Conservation (phyloP, 257 asterid genomes). For the Avicennia marina region DNA sequence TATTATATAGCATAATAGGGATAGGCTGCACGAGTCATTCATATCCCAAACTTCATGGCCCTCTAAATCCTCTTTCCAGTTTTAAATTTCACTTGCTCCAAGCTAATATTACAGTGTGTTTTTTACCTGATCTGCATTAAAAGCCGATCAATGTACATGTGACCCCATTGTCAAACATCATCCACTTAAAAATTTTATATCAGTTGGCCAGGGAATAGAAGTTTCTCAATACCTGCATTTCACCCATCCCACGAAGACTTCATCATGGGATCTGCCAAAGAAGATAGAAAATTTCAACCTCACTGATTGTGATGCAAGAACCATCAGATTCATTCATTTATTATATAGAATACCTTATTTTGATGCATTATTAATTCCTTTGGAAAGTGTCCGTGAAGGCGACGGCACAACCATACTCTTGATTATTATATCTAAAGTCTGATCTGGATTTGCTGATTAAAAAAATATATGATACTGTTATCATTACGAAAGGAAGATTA, state of each 20-base stretch:
- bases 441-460: no score
- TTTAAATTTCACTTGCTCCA: not conserved
- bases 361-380: conserved; percentile 14
- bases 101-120: no score
- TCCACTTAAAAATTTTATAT: not conserved
- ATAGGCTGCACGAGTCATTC: not conserved
- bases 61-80: not conserved
- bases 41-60: not conserved
- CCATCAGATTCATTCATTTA: conserved; percentile 6
- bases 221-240: conserved; percentile 27
- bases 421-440: no score
- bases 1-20: not conserved
- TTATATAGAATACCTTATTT: not conserved
- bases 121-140: no score
- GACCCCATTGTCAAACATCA: not conserved
- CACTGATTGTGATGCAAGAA: conserved; percentile 30
- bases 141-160: conserved; percentile 2
- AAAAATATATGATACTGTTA: no score
- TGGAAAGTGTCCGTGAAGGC: conserved; percentile 54
- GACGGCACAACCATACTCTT: conserved; percentile 38
- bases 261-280: conserved; percentile 24
- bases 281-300: no score
- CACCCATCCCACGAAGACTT: conserved; percentile 21
- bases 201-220: conserved; percentile 24
- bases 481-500: no score